Evolutionary conservation across 1,139 yeast species (phyloP).

Genomic region (Casaregolazyma lundiana): DNA sequence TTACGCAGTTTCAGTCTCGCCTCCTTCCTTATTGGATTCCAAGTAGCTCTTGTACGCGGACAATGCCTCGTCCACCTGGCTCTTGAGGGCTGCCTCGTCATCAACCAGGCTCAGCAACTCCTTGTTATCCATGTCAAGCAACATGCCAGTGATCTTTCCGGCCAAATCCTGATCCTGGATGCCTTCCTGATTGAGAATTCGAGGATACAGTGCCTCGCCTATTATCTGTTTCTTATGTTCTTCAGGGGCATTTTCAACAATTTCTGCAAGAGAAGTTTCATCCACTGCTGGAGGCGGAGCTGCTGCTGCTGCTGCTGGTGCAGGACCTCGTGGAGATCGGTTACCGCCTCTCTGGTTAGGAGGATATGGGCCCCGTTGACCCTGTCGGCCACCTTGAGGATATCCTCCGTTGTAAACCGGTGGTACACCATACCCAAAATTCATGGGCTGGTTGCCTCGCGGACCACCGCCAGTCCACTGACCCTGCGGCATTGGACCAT

Average conservation of each 20-base stretch:
- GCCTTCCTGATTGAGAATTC: slow-evolving; percentile 85
- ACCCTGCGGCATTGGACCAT: slow-evolving; percentile 53
- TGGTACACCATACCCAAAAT: slow-evolving; percentile 55
- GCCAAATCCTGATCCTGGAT: slow-evolving; percentile 88
- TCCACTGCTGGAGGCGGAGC: slow-evolving; percentile 21
- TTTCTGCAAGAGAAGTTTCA: slow-evolving; percentile 29
- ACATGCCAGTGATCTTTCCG: slow-evolving; percentile 99
- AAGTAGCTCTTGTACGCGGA: slow-evolving; percentile 52
- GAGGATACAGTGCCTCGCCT: slow-evolving; percentile 97
- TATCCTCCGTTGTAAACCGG: slow-evolving; percentile 69
- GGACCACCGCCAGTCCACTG: slow-evolving; percentile 41
- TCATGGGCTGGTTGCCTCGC: slow-evolving; percentile 11
- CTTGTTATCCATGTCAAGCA: slow-evolving; percentile 89
- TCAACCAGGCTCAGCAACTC: slow-evolving; percentile 88
- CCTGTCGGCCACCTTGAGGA: slow-evolving; percentile 33
- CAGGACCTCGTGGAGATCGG: slow-evolving; percentile 17
- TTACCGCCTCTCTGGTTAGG: slow-evolving; percentile 31
- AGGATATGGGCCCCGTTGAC: slow-evolving; percentile 21
- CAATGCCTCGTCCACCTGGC: slow-evolving; percentile 92
- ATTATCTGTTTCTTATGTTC: slow-evolving; percentile 95
- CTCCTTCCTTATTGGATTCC: slow-evolving; percentile 27
- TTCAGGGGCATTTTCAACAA: slow-evolving; percentile 41
- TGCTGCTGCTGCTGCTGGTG: slow-evolving; percentile 18
- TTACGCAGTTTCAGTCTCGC: slow-evolving; percentile 6
- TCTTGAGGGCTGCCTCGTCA: slow-evolving; percentile 76